A percentile compares a stretch with the other conserved stretches of the same genome.
phyloP scores from a whole-genome alignment of 2,329 filamentous ascomycete genomes.

The Alternaria solani region DNA sequence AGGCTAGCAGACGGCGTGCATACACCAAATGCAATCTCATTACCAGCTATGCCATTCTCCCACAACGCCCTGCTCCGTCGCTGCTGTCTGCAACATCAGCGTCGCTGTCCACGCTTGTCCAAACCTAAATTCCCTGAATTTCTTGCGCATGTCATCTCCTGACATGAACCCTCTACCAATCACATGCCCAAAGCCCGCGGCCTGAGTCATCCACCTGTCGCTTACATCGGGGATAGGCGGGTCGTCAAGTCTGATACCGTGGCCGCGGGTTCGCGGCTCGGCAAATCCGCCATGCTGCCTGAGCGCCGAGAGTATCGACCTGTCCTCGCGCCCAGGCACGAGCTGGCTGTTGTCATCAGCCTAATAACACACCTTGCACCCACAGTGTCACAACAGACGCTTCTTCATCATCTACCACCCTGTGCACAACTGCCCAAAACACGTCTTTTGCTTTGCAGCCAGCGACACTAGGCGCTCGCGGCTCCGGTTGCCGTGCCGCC shows the following conservation, averaged over 20 bases:
- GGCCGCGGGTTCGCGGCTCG: constrained; percentile 29
- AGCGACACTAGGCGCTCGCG: constrained; percentile 2
- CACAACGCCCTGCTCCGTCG: not conserved
- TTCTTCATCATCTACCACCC: not conserved
- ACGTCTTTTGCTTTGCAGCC: not conserved
- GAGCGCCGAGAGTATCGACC: constrained; percentile 14
- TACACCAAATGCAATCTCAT: constrained; percentile 3
- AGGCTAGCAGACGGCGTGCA: constrained; percentile 19
- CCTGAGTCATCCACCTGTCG: constrained; percentile 12
- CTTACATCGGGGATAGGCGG: constrained; percentile 22
- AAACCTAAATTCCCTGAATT: not conserved
- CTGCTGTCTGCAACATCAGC: not conserved
- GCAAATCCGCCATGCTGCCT: constrained; percentile 25
- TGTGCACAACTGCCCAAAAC: not conserved
- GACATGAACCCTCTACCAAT: not conserved
- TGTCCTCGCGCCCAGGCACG: constrained; percentile 7
- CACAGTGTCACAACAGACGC: not conserved
- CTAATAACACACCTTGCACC: constrained; percentile 11
- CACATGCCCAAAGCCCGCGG: not conserved
- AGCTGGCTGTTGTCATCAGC: constrained; percentile 6
- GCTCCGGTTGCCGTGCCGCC: constrained; percentile 16
- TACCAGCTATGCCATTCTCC: not conserved
- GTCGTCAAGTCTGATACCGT: constrained; percentile 23
- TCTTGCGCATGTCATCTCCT: not conserved
- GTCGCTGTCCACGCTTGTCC: not conserved